Base-by-base conservation (phyloP, 1,284 basidiomycete species). In the Megacollybia platyphylla region DNA sequence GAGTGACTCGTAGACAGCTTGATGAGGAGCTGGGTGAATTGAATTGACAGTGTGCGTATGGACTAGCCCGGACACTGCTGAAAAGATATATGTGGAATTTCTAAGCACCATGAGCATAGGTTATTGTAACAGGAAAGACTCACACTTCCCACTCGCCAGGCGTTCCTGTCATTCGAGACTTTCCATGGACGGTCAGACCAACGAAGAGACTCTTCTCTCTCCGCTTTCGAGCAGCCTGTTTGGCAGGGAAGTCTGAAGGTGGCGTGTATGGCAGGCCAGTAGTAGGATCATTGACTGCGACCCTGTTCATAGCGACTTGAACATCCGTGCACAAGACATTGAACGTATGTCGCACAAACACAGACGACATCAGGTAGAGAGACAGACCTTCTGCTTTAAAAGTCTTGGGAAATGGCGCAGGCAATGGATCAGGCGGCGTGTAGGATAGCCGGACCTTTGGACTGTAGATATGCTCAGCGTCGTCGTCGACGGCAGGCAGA, bases 11-110 rank as follows among this genome's bases (percentile, higher is more conserved):
- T 79, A 85, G 3, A 80, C 78, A 0, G 76, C 69, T 44, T 73
- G 66, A 52, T 83, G 79, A 2, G 84, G 84, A 2, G 76, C 78
- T 0, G 84, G 84, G 41, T 78, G 70, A 40, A 87, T 87, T 2
- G 20, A 24, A 24, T 24, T 24, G 5, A 24, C 20, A 24, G 20
- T 24, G 5, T 24, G 20, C 2, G 20, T 24, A 24, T 24, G 20
- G 5, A 24, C 20, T 5, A 24, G 20, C 20, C 20, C 20, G 2
- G 20, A 24, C 20, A 24, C 5, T 24, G 20, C 4, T 24, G 20
- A 24, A 24, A 24, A 24, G 20, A 5, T 24, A 5, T 24, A 24
- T 24, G 20, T 24, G 4, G 20, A 24, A 24, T 24, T 24, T 24
- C 20, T 24, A 24, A 5, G 20, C 20, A 24, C 20, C 5, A 24